A percentile compares a stretch with the other conserved stretches of the same genome.
Evolutionary conservation across 2,329 filamentous ascomycete species (phyloP).

Genomic region (Graphilbum fragrans): DNA sequence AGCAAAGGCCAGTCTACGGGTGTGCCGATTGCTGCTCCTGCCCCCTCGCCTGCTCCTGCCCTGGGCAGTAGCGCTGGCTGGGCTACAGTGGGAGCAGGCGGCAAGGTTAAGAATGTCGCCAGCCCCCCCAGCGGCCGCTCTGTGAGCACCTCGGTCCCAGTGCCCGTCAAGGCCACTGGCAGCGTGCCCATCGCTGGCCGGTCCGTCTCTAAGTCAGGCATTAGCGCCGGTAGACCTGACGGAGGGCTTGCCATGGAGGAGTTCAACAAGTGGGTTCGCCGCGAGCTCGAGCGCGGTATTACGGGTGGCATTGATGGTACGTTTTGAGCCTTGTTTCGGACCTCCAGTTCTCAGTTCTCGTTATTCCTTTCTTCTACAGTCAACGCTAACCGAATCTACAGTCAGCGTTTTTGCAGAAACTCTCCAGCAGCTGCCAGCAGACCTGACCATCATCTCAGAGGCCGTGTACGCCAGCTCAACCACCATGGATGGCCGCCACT

Average conservation of each 20-base stretch:
- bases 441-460: constrained; percentile 75
- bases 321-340: constrained; percentile 15
- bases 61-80: constrained; percentile 49
- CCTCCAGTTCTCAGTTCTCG: not conserved
- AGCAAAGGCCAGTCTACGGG: constrained; percentile 47
- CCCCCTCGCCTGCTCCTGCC: constrained; percentile 27
- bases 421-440: constrained; percentile 63
- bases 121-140: constrained; percentile 39
- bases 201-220: constrained; percentile 33
- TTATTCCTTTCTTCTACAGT: not conserved
- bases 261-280: constrained; percentile 84
- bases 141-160: constrained; percentile 24
- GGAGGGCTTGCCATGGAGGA: constrained; percentile 61
- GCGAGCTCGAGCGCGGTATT: constrained; percentile 65
- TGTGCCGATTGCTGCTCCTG: constrained; percentile 27
- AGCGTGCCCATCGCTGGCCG: constrained; percentile 22
- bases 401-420: constrained; percentile 71
- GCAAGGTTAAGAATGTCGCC: constrained; percentile 72
- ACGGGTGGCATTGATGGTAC: constrained; percentile 38
- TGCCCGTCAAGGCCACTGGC: constrained; percentile 27
- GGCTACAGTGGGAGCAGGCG: constrained; percentile 90
- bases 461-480: constrained; percentile 77
- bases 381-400: constrained; percentile 19
- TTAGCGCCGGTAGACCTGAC: constrained; percentile 23
- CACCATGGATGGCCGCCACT: constrained; percentile 85